Evolutionary conservation across 352 stramenopile genomes (phyloP), one percentile per base, ranked within the genome.

Genomic region (Pythium utonaiense): DNA sequence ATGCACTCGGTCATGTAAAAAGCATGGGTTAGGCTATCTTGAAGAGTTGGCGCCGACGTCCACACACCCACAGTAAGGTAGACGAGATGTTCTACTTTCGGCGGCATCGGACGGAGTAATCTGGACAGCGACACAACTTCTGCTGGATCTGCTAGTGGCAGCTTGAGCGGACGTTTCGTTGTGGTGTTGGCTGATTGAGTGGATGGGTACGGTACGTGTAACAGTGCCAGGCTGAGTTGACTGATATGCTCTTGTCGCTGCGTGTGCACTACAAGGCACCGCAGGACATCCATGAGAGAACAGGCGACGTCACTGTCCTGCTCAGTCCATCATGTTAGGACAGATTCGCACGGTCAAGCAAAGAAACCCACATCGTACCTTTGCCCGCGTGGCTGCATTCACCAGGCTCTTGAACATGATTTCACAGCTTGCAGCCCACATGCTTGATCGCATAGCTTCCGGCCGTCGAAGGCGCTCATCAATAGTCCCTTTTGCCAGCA

Each of bases 61-160:
- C 80, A 93, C 2, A 67, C 79, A 1, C 80, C 80, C 34, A 89
- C 78, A 21, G 83, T 59, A 7, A 89, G 64, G 62, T 83, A 83
- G 7, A 70, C 51, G 19, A 89, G 62, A 61, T 89, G 75, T 6
- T 62, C 57, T 8, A 51, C 44, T 19, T 42, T 62, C 13, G 1
- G 33, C 9, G 63, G 56, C 25, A 54, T 49, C 3, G 57, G 53
- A 17, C 57, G 51, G 14, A 70, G 53, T 0, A 33, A 16, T 14
- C 25, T 42, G 7, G 45, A 56, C 13, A 66, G 30, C 7, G 45
- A 21, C 28, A 28, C 24, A 17, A 44, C 49, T 17, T 22, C 3
- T 24, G 34, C 27, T 41, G 52, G 27, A n/a, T 67, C 53, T 8
- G 36, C 24, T n/a, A 58, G 13, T 10, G 60, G 53, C 25, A 62